A percentile compares a stretch with the other conserved stretches of the same genome.
Evolutionary conservation across 805 yeast genomes (phyloP).

Genomic region (Metschnikowia cerradonensis): DNA sequence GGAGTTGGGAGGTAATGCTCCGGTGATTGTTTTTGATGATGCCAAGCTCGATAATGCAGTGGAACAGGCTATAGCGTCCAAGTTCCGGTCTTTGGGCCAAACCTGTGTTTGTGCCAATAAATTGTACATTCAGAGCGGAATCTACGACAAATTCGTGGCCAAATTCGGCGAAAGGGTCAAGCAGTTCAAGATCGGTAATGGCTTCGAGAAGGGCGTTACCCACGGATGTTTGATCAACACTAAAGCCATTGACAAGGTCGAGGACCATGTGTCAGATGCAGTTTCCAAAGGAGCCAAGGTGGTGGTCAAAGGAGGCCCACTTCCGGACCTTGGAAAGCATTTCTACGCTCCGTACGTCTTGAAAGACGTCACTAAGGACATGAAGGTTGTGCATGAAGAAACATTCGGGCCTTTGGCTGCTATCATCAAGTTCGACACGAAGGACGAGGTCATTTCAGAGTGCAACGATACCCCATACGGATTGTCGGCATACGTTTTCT

Average conservation of each 20-base stretch:
- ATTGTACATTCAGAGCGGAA: constrained; percentile 56
- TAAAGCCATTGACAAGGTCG: constrained; percentile 49
- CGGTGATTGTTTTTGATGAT: constrained; percentile 70
- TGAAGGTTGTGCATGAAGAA: constrained; percentile 52
- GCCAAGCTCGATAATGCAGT: constrained; percentile 66
- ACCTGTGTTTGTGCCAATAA: constrained; percentile 81
- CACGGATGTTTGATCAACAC: constrained; percentile 57
- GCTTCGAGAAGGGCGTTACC: constrained; percentile 47
- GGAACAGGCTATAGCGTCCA: constrained; percentile 59
- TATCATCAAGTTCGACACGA: constrained; percentile 48
- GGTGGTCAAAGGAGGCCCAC: constrained; percentile 49
- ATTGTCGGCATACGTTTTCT: constrained; percentile 56
- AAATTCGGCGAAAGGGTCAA: constrained; percentile 46
- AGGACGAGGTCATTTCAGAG: constrained; percentile 48
- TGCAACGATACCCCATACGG: constrained; percentile 58
- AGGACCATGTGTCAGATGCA: constrained; percentile 53
- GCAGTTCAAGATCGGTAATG: constrained; percentile 48
- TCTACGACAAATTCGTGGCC: constrained; percentile 60
- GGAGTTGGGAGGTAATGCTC: constrained; percentile 82
- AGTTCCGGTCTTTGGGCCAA: constrained; percentile 76
- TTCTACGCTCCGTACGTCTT: constrained; percentile 56
- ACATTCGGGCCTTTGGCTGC: constrained; percentile 67
- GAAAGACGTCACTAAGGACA: constrained; percentile 46
- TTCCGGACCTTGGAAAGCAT: constrained; percentile 45
- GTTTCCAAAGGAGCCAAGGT: constrained; percentile 50